Evolutionary conservation across 2,329 filamentous ascomycete genomes (phyloP).

Genomic region (Arthrinium phaeospermum): DNA sequence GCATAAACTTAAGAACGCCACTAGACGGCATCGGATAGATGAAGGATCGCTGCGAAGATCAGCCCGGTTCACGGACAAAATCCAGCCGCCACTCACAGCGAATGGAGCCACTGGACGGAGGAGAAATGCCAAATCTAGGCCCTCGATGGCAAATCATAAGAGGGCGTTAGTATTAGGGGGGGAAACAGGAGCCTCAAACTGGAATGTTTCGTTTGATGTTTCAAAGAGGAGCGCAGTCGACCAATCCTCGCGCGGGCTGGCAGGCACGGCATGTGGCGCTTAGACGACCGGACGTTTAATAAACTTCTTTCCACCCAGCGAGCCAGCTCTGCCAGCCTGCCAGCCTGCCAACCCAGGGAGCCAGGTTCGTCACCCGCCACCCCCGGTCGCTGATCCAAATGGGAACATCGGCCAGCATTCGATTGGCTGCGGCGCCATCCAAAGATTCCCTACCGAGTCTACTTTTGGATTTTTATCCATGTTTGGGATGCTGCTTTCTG

Average conservation of each 20-base stretch:
- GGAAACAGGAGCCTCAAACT: conserved; percentile 8
- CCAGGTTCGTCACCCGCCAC: not conserved
- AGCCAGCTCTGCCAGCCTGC: too few relatives aligned
- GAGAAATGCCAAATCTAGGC: not conserved
- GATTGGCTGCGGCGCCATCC: not conserved
- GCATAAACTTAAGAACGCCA: not conserved
- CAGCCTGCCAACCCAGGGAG: not conserved
- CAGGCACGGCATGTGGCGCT: not conserved
- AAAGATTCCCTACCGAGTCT: not conserved
- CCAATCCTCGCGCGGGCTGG: conserved; percentile 21
- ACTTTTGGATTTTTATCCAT: not conserved
- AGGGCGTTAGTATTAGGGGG: not conserved
- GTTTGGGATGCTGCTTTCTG: not conserved
- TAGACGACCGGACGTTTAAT: not conserved
- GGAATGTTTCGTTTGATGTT: conserved; percentile 28
- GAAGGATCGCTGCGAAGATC: not conserved
- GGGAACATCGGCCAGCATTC: conserved; percentile 5
- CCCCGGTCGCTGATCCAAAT: not conserved
- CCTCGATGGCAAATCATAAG: conserved; percentile 1
- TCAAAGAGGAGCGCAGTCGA: conserved; percentile 21
- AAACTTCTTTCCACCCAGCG: not conserved
- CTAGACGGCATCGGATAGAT: conserved; percentile 3
- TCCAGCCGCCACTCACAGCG: not conserved
- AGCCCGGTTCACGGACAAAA: not conserved
- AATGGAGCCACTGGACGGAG: not conserved